Evolutionary conservation across 768 basidiomycete species (phyloP), one percentile per base, ranked within the genome.

Genomic region (Lactarius hengduanensis): DNA sequence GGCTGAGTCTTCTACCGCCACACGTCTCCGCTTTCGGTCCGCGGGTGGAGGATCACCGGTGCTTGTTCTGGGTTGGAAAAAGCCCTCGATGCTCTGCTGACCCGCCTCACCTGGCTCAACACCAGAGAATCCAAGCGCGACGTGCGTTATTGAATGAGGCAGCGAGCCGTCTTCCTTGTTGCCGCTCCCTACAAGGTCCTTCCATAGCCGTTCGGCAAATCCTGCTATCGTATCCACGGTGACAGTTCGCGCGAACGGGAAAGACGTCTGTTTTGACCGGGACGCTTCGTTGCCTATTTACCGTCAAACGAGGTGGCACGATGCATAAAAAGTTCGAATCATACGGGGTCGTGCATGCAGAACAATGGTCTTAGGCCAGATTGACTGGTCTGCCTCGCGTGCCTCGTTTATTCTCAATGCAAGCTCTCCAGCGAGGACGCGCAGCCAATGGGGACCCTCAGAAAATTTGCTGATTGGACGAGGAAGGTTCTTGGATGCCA

Each of bases 331-430:
- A 26, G 22, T 58, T 40, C 7, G 53, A 36, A 43, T 65, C 73
- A 65, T 62, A 84, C 94, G 89, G 80, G 89, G 87, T 34, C 91
- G 81, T 34, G 86, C 83, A 69, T 89, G 86, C 38, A 99, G 77
- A 20, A 90, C 93, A 55, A 99, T 80, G 0, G 91, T 91, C 77
- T 93, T 98, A 0, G 97, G 97, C 97, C 96, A 96, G 9, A 93
- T 72, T 53, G 88, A 88, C 0, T 91, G 87, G 16, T 84, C 83
- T 1, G 78, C 77, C 66, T 89, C 83, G 2, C 97, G 80, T 1
- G 91, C 92, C 64, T 98, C 94, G 40, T 85, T 87, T 40, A 99
- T 80, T 57, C 97, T 82, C 10, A 96, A 80, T 7, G 91, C 87
- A 22, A 99, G 82, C 72, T 99, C 97, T 16, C 94, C 92, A 40